A percentile compares a stretch with the other conserved stretches of the same genome.
Conservation (phyloP, 148 eudicot species). For the Rhododendron griersonianum region DNA sequence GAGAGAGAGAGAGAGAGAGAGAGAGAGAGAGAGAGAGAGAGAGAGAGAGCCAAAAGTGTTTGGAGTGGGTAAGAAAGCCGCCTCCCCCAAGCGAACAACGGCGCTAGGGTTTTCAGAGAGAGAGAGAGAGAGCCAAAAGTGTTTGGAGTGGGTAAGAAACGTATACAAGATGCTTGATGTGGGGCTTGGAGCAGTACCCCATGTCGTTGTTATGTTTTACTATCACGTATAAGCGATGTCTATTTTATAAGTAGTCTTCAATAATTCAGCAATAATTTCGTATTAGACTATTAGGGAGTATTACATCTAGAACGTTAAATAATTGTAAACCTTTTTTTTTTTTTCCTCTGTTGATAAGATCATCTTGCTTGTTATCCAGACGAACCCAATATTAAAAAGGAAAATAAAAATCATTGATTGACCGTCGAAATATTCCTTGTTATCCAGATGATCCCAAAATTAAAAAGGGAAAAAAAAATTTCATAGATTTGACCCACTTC, state of each 20-base stretch:
- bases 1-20: too few species aligned
- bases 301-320: neutral
- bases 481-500: neutral
- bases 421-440: too few species aligned
- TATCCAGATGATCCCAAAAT: neutral
- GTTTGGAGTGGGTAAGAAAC: neutral
- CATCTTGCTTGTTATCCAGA: neutral
- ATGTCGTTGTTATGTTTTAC: neutral
- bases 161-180: too few species aligned
- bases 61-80: too few species aligned
- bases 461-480: neutral
- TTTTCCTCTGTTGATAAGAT: neutral
- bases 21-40: too few species aligned
- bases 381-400: neutral
- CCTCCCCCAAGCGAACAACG: too few species aligned
- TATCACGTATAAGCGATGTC: neutral
- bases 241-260: neutral
- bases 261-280: neutral
- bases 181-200: neutral
- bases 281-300: too few species aligned
- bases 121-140: neutral
- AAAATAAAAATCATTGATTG: neutral
- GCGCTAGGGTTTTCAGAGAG: too few species aligned
- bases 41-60: too few species aligned
- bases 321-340: neutral